These are phyloP conservation scores for Globisporangium polare DNA, from an alignment of 352 stramenopile genomes.

Conservation along the genomic window DNA sequence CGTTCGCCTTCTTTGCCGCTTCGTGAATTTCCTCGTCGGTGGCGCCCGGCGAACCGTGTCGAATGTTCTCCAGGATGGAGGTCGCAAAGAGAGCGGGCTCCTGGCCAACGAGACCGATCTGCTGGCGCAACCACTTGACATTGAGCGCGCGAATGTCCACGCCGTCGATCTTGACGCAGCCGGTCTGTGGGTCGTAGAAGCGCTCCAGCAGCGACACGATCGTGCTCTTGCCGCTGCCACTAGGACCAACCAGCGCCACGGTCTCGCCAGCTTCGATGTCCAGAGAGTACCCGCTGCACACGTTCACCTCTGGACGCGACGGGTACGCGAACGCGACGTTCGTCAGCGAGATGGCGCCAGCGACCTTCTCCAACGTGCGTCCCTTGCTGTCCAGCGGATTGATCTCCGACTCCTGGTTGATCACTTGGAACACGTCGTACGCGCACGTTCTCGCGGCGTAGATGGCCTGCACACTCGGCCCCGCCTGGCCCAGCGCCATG, in stretches of 20 bases:
- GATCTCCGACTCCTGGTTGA: slow-evolving; percentile 59
- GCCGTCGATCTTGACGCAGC: slow-evolving; percentile 37
- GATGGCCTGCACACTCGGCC: slow-evolving; percentile 54
- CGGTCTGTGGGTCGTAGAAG: slow-evolving; percentile 31
- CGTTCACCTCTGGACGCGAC: slow-evolving; percentile 45
- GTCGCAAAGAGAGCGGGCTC: slow-evolving; percentile 30
- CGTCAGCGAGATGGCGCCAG: slow-evolving; percentile 66
- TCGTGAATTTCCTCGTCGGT: slow-evolving; percentile 51
- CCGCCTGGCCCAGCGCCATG: slow-evolving; percentile 68
- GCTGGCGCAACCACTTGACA: slow-evolving; percentile 73
- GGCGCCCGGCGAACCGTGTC: slow-evolving; percentile 53
- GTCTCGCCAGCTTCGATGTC: slow-evolving; percentile 66
- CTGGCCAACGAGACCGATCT: slow-evolving; percentile 92
- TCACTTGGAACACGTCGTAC: slow-evolving; percentile 61
- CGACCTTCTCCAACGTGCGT: slow-evolving; percentile 22
- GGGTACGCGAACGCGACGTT: slow-evolving; percentile 80
- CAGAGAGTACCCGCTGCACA: slow-evolving; percentile 55
- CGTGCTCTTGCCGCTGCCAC: slow-evolving; percentile 9
- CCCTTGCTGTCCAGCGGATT: slow-evolving; percentile 34
- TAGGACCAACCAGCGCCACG: slow-evolving; percentile 26
- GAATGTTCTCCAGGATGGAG: slow-evolving; percentile 76
- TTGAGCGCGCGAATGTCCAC: slow-evolving; percentile 60
- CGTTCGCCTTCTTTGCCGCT: slow-evolving; percentile 63
- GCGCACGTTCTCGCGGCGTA: slow-evolving; percentile 47
- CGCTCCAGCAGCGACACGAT: slow-evolving; percentile 10